Evolutionary conservation across 177 flowering plant genomes (phyloP).

Genomic region (Vitis hybrid): DNA sequence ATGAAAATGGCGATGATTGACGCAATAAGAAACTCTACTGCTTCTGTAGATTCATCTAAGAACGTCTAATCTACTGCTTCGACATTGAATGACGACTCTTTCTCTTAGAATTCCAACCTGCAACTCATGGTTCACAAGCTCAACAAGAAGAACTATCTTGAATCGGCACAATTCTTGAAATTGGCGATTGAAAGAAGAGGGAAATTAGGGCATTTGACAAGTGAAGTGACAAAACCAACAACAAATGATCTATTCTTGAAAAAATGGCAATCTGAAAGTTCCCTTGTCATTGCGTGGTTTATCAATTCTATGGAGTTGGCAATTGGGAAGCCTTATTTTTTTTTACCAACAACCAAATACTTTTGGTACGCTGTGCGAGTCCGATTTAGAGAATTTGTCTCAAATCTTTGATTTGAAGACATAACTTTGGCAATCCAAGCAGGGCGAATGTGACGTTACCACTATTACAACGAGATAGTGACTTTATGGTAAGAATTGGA

Average conservation of each 20-base stretch:
- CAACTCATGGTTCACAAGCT: background rate
- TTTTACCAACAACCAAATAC: background rate
- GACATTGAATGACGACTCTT: too few relatives aligned
- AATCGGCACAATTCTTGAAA: background rate
- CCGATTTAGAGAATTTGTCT: background rate
- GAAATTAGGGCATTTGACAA: background rate
- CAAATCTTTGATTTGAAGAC: background rate
- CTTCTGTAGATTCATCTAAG: too few relatives aligned
- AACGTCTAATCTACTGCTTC: too few relatives aligned
- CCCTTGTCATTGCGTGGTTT: background rate
- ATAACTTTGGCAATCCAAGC: background rate
- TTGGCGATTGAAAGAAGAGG: background rate
- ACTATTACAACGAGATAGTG: constrained; percentile 1
- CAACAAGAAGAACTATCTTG: background rate
- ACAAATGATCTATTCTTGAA: background rate
- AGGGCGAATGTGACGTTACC: background rate
- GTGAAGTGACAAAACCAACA: background rate
- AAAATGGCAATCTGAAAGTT: background rate
- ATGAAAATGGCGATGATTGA: too few relatives aligned
- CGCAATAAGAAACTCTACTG: too few relatives aligned
- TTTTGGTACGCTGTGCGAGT: background rate
- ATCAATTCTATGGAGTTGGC: background rate
- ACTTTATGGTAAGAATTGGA: background rate
- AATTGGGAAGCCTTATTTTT: background rate
- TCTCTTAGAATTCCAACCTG: too few relatives aligned